phyloP scores from a whole-genome alignment of 306 rosid genomes.

The Oxytropis ochrocephala region DNA sequence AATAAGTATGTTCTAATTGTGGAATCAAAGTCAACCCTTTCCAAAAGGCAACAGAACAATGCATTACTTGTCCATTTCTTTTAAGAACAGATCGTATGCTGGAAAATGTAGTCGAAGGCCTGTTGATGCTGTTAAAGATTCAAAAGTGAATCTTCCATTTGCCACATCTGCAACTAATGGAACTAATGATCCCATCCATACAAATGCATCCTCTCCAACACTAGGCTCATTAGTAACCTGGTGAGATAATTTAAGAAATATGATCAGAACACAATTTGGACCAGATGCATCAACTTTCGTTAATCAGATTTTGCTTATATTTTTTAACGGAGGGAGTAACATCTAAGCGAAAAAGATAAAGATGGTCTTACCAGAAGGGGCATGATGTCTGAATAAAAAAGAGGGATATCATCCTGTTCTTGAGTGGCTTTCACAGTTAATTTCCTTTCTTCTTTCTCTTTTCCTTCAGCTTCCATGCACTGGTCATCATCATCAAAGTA shows the following conservation, averaged over 20 bases:
- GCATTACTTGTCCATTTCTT: slow-evolving; percentile 66
- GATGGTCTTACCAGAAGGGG: slow-evolving; percentile 73
- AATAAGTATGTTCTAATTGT: neutral
- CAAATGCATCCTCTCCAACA: slow-evolving; percentile 90
- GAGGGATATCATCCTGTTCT: slow-evolving; percentile 68
- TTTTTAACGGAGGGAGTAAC: no score
- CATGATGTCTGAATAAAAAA: slow-evolving; percentile 89
- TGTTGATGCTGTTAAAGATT: slow-evolving; percentile 69
- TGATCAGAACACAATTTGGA: slow-evolving; percentile 11
- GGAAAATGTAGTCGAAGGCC: slow-evolving; percentile 79
- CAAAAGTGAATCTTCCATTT: slow-evolving; percentile 80
- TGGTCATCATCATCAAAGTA: slow-evolving; percentile 40
- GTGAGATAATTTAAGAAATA: neutral
- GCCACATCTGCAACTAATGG: slow-evolving; percentile 66
- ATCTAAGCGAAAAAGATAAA: neutral
- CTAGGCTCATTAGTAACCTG: slow-evolving; percentile 56
- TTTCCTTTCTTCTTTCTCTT: slow-evolving; percentile 69
- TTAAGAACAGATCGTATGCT: slow-evolving; percentile 63
- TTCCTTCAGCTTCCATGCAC: slow-evolving; percentile 42
- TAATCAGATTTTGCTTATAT: no score
- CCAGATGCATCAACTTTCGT: no score
- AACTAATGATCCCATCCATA: slow-evolving; percentile 74
- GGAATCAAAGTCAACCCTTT: neutral
- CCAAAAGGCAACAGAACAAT: neutral
- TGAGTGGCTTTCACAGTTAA: neutral